phyloP scores from a whole-genome alignment of 2,329 filamentous ascomycete species.

The Colletotrichum viniferum region DNA sequence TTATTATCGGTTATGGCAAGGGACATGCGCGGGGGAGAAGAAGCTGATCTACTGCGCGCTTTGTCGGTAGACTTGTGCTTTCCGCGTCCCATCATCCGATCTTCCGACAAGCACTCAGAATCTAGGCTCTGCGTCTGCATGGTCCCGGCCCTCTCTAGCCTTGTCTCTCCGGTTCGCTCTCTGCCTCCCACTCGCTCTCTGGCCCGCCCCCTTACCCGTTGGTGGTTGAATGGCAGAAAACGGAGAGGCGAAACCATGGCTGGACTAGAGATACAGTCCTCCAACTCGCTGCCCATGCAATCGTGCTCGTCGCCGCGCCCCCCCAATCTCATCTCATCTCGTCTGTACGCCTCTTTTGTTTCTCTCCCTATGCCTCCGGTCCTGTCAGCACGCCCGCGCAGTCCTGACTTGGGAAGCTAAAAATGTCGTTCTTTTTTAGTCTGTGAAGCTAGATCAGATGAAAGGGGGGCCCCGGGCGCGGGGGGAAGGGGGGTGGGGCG shows the following conservation, averaged over 20 bases:
- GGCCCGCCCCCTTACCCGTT: neutral
- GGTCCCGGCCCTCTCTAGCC: neutral
- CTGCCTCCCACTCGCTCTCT: neutral
- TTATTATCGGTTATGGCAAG: neutral
- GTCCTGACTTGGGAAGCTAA: neutral
- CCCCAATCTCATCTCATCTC: neutral
- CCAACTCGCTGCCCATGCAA: neutral
- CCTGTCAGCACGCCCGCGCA: neutral
- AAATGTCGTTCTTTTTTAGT: neutral
- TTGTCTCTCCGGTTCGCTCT: neutral
- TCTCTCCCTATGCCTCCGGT: neutral
- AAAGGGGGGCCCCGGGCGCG: neutral
- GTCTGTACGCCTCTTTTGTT: neutral
- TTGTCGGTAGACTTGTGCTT: neutral
- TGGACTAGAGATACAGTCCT: neutral
- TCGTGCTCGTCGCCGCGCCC: neutral
- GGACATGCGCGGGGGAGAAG: neutral
- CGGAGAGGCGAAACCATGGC: neutral
- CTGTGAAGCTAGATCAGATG: neutral
- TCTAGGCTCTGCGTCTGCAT: neutral
- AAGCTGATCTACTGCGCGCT: neutral
- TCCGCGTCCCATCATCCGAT: neutral
- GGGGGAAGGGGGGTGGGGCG: neutral
- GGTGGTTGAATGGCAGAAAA: neutral
- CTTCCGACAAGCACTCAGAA: neutral